Percentiles rank a stretch among this genome's conserved stretches.
These are phyloP conservation scores for Penicillium argentinense DNA, from an alignment of 495 filamentous ascomycete species.

Conservation along the genomic window DNA sequence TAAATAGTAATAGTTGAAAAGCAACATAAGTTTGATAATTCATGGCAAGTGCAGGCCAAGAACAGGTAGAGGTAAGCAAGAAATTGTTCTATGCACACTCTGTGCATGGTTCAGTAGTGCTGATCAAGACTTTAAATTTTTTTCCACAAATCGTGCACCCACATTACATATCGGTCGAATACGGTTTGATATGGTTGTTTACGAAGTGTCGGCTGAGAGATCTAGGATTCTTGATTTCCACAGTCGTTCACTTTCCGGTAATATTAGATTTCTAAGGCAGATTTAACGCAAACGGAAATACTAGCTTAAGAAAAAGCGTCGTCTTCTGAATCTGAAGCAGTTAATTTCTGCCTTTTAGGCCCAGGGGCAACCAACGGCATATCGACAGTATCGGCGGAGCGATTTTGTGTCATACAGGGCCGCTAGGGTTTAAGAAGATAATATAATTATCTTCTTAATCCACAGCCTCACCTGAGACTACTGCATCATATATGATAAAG, in stretches of 20 bases:
- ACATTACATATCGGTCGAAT: constrained; percentile 18
- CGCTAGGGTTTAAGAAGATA: no score
- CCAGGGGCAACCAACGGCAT: not conserved
- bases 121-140: constrained; percentile 15
- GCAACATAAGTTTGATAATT: no score
- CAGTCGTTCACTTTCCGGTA: constrained; percentile 14
- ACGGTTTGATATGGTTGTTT: constrained; percentile 21
- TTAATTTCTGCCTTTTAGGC: constrained; percentile 15
- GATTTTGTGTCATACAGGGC: constrained; percentile 10
- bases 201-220: constrained; percentile 28
- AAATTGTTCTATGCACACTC: constrained; percentile 20
- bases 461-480: no score
- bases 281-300: constrained; percentile 22
- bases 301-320: constrained; percentile 15
- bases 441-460: no score
- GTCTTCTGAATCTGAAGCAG: constrained; percentile 10
- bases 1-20: no score
- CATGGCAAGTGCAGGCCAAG: constrained; percentile 11
- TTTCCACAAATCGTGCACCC: constrained; percentile 22
- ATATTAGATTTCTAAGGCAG: constrained; percentile 10
- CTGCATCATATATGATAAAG: no score
- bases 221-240: constrained; percentile 15
- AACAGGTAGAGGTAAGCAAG: constrained; percentile 10
- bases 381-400: constrained; percentile 10
- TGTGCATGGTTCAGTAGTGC: constrained; percentile 23